phyloP scores from a whole-genome alignment of 495 filamentous ascomycete genomes.

The Penicillium samsonianum region DNA sequence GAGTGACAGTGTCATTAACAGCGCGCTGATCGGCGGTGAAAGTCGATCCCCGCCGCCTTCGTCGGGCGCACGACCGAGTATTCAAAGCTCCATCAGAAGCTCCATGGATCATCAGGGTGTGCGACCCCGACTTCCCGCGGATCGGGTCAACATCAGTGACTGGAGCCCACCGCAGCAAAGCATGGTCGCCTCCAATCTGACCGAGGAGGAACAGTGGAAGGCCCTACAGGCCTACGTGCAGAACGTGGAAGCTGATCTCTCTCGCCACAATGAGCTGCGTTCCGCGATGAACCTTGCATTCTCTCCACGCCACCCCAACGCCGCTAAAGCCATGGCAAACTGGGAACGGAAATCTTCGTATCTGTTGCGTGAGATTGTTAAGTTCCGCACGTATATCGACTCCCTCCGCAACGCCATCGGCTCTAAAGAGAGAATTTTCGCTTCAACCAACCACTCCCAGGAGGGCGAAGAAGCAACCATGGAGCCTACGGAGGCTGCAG shows the following conservation, averaged over 20 bases:
- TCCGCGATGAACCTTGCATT: conserved; percentile 86
- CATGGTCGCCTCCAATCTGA: conserved; percentile 75
- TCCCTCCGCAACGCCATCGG: conserved; percentile 61
- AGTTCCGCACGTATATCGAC: conserved; percentile 94
- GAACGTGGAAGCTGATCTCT: conserved; percentile 81
- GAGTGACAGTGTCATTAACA: conserved; percentile 86
- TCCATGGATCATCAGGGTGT: conserved; percentile 66
- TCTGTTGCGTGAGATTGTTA: conserved; percentile 90
- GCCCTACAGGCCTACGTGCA: conserved; percentile 76
- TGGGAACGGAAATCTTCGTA: conserved; percentile 96
- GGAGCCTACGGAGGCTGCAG: conserved; percentile 2
- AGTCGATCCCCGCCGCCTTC: conserved; percentile 44
- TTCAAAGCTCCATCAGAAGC: conserved; percentile 72
- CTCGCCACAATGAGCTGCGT: conserved; percentile 82
- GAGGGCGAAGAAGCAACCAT: conserved; percentile 8
- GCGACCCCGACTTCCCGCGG: conserved; percentile 75
- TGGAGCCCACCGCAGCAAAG: conserved; percentile 94
- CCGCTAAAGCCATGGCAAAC: conserved; percentile 81
- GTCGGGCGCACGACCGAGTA: conserved; percentile 55
- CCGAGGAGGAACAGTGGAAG: conserved; percentile 78
- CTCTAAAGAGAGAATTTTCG: conserved; percentile 57
- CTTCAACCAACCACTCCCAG: conserved; percentile 23
- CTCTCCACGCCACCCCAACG: conserved; percentile 81
- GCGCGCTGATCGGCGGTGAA: conserved; percentile 59
- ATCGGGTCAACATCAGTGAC: conserved; percentile 80